A percentile compares a stretch with the other conserved stretches of the same genome.
phyloP scores from a whole-genome alignment of 345 rosid species.

The Salix dunnii region DNA sequence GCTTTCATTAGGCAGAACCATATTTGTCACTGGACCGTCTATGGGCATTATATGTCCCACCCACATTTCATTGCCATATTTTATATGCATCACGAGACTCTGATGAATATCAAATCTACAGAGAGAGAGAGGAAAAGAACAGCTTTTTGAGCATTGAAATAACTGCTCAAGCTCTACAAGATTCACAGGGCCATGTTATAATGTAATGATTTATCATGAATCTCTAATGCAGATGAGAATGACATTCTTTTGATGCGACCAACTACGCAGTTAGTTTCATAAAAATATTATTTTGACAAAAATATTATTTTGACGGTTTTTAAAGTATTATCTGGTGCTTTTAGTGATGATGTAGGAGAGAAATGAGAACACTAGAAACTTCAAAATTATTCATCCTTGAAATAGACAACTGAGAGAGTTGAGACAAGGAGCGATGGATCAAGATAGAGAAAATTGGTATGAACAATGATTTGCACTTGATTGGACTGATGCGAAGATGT shows the following conservation, averaged over 20 bases:
- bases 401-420: not conserved
- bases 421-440: not conserved
- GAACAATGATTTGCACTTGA: not conserved
- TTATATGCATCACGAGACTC: not conserved
- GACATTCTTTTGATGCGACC: not conserved
- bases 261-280: too few relatives aligned
- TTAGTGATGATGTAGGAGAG: not conserved
- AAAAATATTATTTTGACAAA: too few relatives aligned
- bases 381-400: not conserved
- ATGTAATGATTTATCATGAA: not conserved
- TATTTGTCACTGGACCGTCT: not conserved
- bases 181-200: too few relatives aligned
- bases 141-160: too few relatives aligned
- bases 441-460: not conserved
- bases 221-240: not conserved
- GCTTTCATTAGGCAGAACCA: constrained; percentile 6
- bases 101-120: not conserved
- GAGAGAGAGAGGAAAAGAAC: too few relatives aligned
- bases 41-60: not conserved
- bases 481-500: not conserved
- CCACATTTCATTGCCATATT: not conserved
- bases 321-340: too few relatives aligned
- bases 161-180: too few relatives aligned
- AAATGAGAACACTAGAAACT: not conserved
- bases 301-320: too few relatives aligned